Percentiles rank a stretch among this genome's conserved stretches.
These are phyloP conservation scores for Colletotrichum spinosum DNA, from an alignment of 2,329 filamentous ascomycete genomes.

Conservation along the genomic window DNA sequence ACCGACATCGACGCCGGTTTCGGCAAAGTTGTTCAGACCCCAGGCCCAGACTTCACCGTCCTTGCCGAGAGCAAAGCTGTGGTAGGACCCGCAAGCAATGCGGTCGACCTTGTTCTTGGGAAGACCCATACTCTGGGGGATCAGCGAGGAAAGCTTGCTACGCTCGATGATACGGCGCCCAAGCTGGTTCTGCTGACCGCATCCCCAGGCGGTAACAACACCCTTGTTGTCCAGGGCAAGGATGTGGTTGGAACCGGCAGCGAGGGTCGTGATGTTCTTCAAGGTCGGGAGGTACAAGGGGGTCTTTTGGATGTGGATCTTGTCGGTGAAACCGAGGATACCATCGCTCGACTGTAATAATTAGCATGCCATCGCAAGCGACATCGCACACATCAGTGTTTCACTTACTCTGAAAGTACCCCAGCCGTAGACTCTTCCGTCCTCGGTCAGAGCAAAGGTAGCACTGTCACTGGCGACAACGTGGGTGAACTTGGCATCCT, in stretches of 20 bases:
- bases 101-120: slow-evolving; percentile 75
- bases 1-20: slow-evolving; percentile 73
- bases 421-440: slow-evolving; percentile 85
- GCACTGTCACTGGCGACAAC: slow-evolving; percentile 80
- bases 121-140: slow-evolving; percentile 71
- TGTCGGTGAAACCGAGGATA: slow-evolving; percentile 72
- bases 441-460: slow-evolving; percentile 80
- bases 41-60: slow-evolving; percentile 80
- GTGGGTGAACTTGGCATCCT: slow-evolving; percentile 71
- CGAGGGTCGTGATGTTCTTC: slow-evolving; percentile 73
- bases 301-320: slow-evolving; percentile 58
- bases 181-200: slow-evolving; percentile 74
- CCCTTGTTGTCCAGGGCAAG: slow-evolving; percentile 75
- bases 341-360: slow-evolving; percentile 63
- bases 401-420: slow-evolving; percentile 74
- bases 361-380: slow-evolving; percentile 7
- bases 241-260: slow-evolving; percentile 77
- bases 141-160: slow-evolving; percentile 71
- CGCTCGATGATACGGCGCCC: slow-evolving; percentile 69
- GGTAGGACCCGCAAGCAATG: slow-evolving; percentile 78
- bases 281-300: slow-evolving; percentile 66
- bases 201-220: slow-evolving; percentile 77
- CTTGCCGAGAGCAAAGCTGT: slow-evolving; percentile 83
- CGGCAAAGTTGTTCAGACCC: slow-evolving; percentile 89
- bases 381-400: too few species aligned